phyloP scores from a whole-genome alignment of 495 filamentous ascomycete genomes.

The Aspergillus panamensis region DNA sequence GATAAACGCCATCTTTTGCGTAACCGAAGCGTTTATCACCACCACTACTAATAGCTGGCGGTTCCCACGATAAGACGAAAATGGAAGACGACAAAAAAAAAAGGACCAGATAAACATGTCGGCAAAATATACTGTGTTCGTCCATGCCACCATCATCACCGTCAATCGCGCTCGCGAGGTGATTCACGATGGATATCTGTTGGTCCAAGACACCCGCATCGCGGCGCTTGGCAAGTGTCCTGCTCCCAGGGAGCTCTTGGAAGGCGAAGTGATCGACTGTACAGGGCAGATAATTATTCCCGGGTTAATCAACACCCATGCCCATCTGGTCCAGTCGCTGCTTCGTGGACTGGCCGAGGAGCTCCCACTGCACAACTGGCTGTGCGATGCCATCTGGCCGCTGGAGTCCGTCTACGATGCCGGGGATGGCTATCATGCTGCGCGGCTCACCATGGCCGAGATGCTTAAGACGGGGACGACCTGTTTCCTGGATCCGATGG shows the following conservation, averaged over 20 bases:
- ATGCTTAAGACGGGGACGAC: constrained; percentile 47
- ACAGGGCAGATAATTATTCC: constrained; percentile 40
- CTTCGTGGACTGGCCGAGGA: constrained; percentile 44
- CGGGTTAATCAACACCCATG: constrained; percentile 43
- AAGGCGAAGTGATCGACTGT: constrained; percentile 24
- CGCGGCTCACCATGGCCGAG: constrained; percentile 40
- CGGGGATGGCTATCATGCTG: constrained; percentile 40
- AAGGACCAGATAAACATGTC: background rate
- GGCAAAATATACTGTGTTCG: background rate
- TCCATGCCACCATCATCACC: constrained; percentile 40
- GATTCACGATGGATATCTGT: constrained; percentile 38
- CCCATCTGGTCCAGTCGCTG: constrained; percentile 42
- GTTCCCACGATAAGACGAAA: background rate
- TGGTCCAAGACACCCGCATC: constrained; percentile 33
- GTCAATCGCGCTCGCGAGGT: constrained; percentile 38
- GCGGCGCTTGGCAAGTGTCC: constrained; percentile 34
- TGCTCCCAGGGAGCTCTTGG: constrained; percentile 5
- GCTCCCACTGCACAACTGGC: constrained; percentile 38
- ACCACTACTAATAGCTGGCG: background rate
- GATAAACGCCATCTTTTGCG: background rate
- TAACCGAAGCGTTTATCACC: background rate
- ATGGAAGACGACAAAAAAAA: background rate
- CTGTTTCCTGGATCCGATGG: constrained; percentile 46
- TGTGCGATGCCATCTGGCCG: constrained; percentile 44
- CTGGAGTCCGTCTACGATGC: constrained; percentile 36